Base-by-base conservation (phyloP, 164 flowering plant species). In the Cinnamomum chago region DNA sequence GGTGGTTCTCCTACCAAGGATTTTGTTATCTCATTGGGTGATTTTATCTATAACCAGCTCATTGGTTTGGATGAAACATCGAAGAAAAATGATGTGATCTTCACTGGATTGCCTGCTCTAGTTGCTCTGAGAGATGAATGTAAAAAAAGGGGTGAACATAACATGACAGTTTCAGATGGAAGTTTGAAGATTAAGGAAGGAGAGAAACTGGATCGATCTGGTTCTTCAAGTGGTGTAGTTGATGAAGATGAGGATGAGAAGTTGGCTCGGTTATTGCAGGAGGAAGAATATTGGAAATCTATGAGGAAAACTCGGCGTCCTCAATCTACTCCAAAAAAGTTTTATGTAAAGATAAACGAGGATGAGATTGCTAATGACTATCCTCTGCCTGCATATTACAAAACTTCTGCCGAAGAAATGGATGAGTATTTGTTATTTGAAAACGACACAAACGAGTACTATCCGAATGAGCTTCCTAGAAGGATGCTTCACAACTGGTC, bases 331-430 rank as follows among this genome's bases (percentile, higher is more conserved):
- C 83, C 90, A 3, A 86, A 72, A 73, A 90, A 87, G 66, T 86
- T 72, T 71, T 95, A 92, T 75, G 87, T 93, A 51, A 92, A 90
- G 78, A 95, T 93, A 70, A 92, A 91, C 82, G 99, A 95, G 77
- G 96, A 92, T 83, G 98, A 95, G 74, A 93, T 95, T 77, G 98
- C 96, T 12, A 84, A 87, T 81, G 99, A 95, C 76, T 95, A 95
- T 76, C 99, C 98, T 65, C 79, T 93, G 27, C 99, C 99, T 76
- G 90, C 89, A 23, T 93, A 83, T 82, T 95, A 95, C 77, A 90
- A 89, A 74, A 79, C 84, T 3, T 62, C 82, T 51, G 75, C 58
- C 23, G 75, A 88, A 66, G 99, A 95, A 79, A 88, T 82, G 24
- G 99, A 93, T 80, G 99, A 93, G 70, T 91, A 85, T 75, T 70